Evolutionary conservation across 2,329 filamentous ascomycete genomes (phyloP).

Genomic region (Stachybotrys echinatus): DNA sequence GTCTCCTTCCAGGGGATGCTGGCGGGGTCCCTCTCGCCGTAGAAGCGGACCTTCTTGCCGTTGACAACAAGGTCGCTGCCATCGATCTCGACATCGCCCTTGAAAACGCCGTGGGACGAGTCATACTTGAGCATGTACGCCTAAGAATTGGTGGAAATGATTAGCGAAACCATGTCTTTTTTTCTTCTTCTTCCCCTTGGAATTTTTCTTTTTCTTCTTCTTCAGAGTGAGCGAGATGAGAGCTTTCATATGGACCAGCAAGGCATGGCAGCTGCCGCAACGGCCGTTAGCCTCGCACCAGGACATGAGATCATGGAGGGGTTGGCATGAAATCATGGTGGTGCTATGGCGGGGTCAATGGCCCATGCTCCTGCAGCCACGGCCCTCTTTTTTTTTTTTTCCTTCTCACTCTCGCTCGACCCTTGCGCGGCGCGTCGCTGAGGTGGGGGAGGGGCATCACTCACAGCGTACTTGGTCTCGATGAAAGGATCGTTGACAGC

Average conservation of each 20-base stretch:
- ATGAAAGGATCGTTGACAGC: slow-evolving; percentile 99
- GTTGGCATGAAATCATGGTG: not conserved
- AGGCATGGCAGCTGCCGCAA: not conserved
- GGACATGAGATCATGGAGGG: slow-evolving; percentile 5
- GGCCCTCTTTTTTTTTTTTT: not conserved
- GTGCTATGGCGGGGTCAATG: not conserved
- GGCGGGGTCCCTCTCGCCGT: slow-evolving; percentile 84
- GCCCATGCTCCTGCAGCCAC: not conserved
- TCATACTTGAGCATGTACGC: slow-evolving; percentile 99
- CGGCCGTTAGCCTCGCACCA: not conserved
- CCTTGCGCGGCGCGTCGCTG: not conserved
- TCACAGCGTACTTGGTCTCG: slow-evolving; percentile 93
- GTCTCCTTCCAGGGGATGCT: slow-evolving; percentile 86
- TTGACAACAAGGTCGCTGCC: slow-evolving; percentile 75
- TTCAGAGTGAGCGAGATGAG: not conserved
- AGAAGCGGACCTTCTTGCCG: slow-evolving; percentile 93
- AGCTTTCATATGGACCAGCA: not conserved
- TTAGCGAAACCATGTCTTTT: not conserved
- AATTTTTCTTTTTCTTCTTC: no score
- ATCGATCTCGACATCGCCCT: slow-evolving; percentile 76
- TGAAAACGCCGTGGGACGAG: slow-evolving; percentile 94
- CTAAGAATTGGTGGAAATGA: slow-evolving; percentile 37
- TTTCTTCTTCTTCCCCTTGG: no score
- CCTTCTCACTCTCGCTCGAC: not conserved
- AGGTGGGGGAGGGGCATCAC: slow-evolving; percentile 33